These are phyloP conservation scores for Aspergillus novoparasiticus DNA, from an alignment of 2,329 filamentous ascomycete genomes.

Conservation along the genomic window DNA sequence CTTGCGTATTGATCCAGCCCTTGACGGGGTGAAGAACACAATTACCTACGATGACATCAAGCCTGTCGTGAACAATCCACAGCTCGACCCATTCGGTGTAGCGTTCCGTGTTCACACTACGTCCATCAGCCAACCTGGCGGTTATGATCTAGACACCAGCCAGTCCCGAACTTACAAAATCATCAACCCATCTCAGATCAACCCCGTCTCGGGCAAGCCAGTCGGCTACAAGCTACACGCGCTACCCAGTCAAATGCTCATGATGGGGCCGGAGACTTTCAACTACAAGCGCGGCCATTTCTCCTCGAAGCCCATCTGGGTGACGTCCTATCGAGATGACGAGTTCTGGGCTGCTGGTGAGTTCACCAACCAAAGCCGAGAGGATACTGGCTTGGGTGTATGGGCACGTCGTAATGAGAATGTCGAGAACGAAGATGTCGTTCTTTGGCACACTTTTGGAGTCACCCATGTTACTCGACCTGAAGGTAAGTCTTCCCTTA, in stretches of 20 bases:
- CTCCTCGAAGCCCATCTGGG: not conserved
- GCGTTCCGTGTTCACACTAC: not conserved
- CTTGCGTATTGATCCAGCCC: constrained; percentile 65
- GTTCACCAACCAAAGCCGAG: constrained; percentile 50
- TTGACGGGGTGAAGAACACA: constrained; percentile 60
- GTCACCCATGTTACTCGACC: not conserved
- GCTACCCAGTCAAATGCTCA: constrained; percentile 50
- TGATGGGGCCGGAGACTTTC: constrained; percentile 48
- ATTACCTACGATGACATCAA: constrained; percentile 30
- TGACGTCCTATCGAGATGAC: constrained; percentile 15
- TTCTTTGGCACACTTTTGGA: constrained; percentile 1
- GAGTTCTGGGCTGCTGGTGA: constrained; percentile 54
- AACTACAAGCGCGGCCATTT: constrained; percentile 24
- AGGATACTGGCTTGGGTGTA: constrained; percentile 35
- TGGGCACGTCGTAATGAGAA: not conserved
- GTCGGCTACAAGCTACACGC: constrained; percentile 49
- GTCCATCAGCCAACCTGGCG: not conserved
- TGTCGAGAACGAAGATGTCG: constrained; percentile 23
- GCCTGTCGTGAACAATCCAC: not conserved
- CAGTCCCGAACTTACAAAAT: not conserved
- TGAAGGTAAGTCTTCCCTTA: not conserved
- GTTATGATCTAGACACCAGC: not conserved
- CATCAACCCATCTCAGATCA: not conserved
- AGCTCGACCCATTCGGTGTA: not conserved
- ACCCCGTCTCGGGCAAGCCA: constrained; percentile 46